A percentile compares a stretch with the other conserved stretches of the same genome.
Conservation (phyloP, 1,284 basidiomycete species). For the Ceratobasidium papillatum region DNA sequence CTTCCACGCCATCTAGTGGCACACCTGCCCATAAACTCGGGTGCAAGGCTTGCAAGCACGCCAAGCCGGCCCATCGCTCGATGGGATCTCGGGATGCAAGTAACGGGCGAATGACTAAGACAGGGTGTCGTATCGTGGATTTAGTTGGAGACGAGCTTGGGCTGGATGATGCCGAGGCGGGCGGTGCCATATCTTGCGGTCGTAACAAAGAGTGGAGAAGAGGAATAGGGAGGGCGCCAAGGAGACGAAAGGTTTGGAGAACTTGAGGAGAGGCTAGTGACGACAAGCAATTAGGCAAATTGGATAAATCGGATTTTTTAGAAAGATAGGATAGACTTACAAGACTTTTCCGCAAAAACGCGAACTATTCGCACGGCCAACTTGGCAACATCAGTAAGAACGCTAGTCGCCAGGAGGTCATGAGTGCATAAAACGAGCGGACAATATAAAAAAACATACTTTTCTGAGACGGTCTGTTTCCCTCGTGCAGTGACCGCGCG, state of each 20-base stretch:
- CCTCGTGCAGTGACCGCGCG: neutral
- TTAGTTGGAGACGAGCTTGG: slow-evolving; percentile 19
- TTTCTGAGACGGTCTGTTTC: neutral
- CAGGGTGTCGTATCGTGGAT: slow-evolving; percentile 53
- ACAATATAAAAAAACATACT: neutral
- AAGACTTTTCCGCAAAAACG: neutral
- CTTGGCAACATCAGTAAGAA: slow-evolving; percentile 1
- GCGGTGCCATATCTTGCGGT: neutral
- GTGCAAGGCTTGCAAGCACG: slow-evolving; percentile 66
- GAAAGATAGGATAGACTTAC: slow-evolving; percentile 1
- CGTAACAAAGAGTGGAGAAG: slow-evolving; percentile 3
- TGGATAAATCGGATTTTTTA: too few species aligned
- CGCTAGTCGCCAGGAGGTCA: neutral
- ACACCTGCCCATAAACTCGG: slow-evolving; percentile 67
- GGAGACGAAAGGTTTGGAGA: slow-evolving; percentile 25
- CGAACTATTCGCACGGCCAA: neutral
- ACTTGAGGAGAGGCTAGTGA: slow-evolving; percentile 23
- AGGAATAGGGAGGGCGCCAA: slow-evolving; percentile 16
- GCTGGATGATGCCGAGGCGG: slow-evolving; percentile 7
- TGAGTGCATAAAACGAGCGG: neutral
- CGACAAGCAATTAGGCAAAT: neutral
- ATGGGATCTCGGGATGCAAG: slow-evolving; percentile 65
- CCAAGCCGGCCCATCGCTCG: slow-evolving; percentile 69
- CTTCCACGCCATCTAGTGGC: slow-evolving; percentile 1
- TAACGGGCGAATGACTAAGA: slow-evolving; percentile 61